Evolutionary conservation across 306 rosid genomes (phyloP).

Genomic region (Vigna trinervia): DNA sequence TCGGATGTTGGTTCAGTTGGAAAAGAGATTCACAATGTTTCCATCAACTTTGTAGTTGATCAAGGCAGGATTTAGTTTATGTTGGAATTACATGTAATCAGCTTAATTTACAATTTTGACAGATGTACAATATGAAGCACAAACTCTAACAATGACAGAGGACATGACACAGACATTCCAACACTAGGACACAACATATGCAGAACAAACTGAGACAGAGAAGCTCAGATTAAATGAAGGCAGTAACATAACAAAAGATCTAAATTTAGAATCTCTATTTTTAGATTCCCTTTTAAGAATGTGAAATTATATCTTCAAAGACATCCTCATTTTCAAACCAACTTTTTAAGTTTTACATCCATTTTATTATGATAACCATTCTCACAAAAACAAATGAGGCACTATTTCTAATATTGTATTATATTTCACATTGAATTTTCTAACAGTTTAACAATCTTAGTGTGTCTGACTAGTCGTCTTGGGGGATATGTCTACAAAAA

Average conservation of each 20-base stretch:
- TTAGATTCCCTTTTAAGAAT: not conserved
- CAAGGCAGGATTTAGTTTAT: not conserved
- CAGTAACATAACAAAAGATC: not conserved
- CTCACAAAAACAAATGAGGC: too few relatives aligned
- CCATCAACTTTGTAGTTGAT: not conserved
- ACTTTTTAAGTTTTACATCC: too few relatives aligned
- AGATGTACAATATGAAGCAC: not conserved
- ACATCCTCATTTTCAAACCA: too few relatives aligned
- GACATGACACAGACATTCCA: not conserved
- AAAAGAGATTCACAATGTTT: not conserved
- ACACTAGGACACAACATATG: not conserved
- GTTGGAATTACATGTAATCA: not conserved
- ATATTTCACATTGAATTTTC: not conserved
- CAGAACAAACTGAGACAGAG: not conserved
- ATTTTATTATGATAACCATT: too few relatives aligned
- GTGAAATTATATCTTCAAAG: too few relatives aligned
- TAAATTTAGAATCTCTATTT: not conserved
- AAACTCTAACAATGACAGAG: not conserved
- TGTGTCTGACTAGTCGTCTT: not conserved
- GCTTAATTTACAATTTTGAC: not conserved
- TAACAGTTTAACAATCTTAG: not conserved
- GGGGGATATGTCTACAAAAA: too few relatives aligned
- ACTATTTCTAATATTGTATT: too few relatives aligned
- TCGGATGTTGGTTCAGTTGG: not conserved
- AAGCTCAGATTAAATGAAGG: not conserved